Base-by-base conservation (phyloP, 1,139 yeast genomes). In the Taiozyma sp. region DNA sequence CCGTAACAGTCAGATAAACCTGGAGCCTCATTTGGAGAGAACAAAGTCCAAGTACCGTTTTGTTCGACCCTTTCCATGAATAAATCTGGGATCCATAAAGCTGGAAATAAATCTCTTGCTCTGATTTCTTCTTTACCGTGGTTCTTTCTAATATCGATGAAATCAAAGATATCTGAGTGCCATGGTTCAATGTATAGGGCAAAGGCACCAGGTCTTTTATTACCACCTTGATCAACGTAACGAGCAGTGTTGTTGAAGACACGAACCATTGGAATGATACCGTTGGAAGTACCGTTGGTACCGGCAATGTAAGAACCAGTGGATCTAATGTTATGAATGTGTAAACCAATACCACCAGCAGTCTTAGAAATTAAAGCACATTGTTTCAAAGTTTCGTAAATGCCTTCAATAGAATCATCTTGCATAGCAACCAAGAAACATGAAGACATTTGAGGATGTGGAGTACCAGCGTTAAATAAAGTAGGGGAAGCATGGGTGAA, bases 401-500 rank as follows among this genome's bases (percentile, higher is more conserved):
- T 89, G 55, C 96, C 96, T 55, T 88, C 96, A 59, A 88, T 88
- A 35, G 95, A 87, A 68, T 88, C 96, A 45, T 88, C 95, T 68
- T 84, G 82, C 93, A 88, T 88, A 50, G 91, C 89, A 55, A 88
- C 81, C 56, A 89, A 75, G 80, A 88, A 88, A 72, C 96, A 89
- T 46, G 96, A 88, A 42, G 95, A 85, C 83, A 88, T 83, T 67
- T 85, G 93, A 43, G 95, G 88, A 62, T 76, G 77, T 56, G 91
- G 91, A 46, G 96, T 88, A 63, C 96, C 96, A 34, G 96, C 91
- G 62, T 88, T 89, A 75, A 86, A 88, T 55, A 88, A 74, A 26
- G 96, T 89, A 47, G 96, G 96, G 42, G 95, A 86, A 32, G 93
- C 96, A 64, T 88, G 96, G 43, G 91, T 87, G 72, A 88, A 88